Evolutionary conservation across 78 protist species (phyloP).

Genomic region (Pigoraptor vietnamica): DNA sequence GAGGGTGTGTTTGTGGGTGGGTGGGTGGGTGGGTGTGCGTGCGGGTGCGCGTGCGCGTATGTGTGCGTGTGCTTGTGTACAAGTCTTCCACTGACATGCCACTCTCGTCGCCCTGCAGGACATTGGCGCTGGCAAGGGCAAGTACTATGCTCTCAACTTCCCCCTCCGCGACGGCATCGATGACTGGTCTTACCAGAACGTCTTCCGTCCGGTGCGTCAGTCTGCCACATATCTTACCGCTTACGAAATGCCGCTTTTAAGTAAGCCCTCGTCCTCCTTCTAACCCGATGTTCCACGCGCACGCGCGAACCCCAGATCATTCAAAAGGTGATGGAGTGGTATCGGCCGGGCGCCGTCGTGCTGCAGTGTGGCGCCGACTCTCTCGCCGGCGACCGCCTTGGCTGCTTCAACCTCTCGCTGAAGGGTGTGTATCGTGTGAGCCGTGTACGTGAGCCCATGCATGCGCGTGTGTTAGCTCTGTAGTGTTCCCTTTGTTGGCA

Average conservation of each 20-base stretch:
- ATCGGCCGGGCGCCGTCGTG: constrained; percentile 82
- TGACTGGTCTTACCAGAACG: constrained; percentile 72
- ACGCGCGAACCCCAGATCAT: neutral
- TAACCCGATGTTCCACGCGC: no score
- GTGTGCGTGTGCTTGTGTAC: no score
- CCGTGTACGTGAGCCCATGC: no score
- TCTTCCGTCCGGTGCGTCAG: constrained; percentile 75
- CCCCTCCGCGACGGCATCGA: constrained; percentile 97
- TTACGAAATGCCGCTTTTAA: no score
- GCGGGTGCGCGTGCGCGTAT: no score
- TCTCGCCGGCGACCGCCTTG: constrained; percentile 95
- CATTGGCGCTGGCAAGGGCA: constrained; percentile 22
- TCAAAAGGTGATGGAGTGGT: constrained; percentile 40
- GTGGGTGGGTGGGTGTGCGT: no score
- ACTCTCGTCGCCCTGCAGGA: neutral
- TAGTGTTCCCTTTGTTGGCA: no score
- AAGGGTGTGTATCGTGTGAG: no score
- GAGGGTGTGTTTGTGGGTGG: no score
- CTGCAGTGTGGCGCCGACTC: constrained; percentile 97
- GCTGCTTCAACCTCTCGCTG: constrained; percentile 91
- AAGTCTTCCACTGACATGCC: no score
- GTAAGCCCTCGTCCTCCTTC: no score
- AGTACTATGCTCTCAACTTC: constrained; percentile 83
- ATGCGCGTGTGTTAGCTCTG: no score
- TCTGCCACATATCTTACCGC: neutral